Evolutionary conservation across 2,329 filamentous ascomycete genomes (phyloP), one percentile per base, ranked within the genome.

Genomic region (Aspergillus hortae): DNA sequence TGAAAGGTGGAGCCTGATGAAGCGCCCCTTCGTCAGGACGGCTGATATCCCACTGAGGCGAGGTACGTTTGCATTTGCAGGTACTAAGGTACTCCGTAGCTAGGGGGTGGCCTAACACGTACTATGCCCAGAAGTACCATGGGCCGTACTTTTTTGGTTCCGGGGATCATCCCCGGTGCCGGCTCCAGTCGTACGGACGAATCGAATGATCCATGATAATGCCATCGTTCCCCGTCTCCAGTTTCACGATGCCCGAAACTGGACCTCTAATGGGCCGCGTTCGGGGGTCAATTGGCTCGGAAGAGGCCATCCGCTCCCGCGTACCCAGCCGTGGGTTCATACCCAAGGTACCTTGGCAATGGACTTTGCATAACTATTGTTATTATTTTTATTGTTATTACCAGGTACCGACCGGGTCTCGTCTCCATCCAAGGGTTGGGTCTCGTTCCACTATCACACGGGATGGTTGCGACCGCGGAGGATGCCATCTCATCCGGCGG

Each of bases 201-300:
- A 17, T 14, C 15, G 40, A 43, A 25, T 43, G 14, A 15, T n/a
- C 35, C 19, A 19, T 19, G 3, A 19, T 19, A 38, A 17, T 7
- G 15, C 35, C 35, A 38, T 38, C 35, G 35, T 38, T 38, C 15
- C 33, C 6, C 7, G 15, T 42, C 42, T 23, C 41, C 23, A 45
- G 51, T 53, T 53, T 49, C 51, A 53, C 21, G 27, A 42, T 43
- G 19, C 36, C 33, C 48, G 19, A 40, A 17, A 19, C 14, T 50
- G 32, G 36, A 47, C 23, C 12, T 32, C 38, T 21, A 38, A 17
- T 17, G 35, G 12, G 35, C 5, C 14, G 35, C 19, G 12, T 44
- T 41, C 11, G 41, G 11, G 27, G 27, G 14, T 33, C 49, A n/a
- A 57, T 57, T 57, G 52, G 55, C 6, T 36, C 55, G 55, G 49